phyloP scores from a whole-genome alignment of 345 rosid genomes.

The Euphorbia pulcherrima region DNA sequence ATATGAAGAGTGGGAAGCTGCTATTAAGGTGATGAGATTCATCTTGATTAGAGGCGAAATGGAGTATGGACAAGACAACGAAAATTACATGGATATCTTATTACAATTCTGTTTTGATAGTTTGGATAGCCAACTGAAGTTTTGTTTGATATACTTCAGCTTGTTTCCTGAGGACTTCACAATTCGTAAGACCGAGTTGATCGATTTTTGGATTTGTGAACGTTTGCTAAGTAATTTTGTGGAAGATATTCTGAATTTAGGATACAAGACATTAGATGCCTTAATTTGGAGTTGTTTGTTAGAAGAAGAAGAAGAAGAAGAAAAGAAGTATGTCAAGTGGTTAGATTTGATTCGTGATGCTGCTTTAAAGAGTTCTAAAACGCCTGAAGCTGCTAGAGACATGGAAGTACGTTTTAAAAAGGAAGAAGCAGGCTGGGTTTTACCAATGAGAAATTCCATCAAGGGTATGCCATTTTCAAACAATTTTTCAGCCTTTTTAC shows the following conservation, averaged over 20 bases:
- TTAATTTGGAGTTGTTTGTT: background rate
- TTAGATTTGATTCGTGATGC: background rate
- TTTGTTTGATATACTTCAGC: background rate
- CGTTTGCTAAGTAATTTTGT: background rate
- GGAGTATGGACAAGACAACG: no score
- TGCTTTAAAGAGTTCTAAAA: background rate
- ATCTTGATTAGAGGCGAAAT: no score
- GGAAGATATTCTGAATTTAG: background rate
- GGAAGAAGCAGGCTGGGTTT: background rate
- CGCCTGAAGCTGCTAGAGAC: background rate
- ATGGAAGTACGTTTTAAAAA: background rate
- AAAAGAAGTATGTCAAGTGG: background rate
- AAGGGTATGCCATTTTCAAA: background rate
- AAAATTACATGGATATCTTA: background rate
- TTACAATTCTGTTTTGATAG: background rate
- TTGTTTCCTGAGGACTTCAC: background rate
- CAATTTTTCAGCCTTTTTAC: background rate
- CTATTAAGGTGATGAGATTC: background rate
- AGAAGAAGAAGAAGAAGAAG: constrained; percentile 2
- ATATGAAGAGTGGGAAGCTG: background rate
- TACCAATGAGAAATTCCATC: background rate
- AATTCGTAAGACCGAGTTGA: background rate
- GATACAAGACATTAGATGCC: background rate
- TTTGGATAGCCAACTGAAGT: background rate
- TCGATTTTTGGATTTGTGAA: background rate